phyloP scores from a whole-genome alignment of 768 basidiomycete species.

The Phlebiopsis gigantea region DNA sequence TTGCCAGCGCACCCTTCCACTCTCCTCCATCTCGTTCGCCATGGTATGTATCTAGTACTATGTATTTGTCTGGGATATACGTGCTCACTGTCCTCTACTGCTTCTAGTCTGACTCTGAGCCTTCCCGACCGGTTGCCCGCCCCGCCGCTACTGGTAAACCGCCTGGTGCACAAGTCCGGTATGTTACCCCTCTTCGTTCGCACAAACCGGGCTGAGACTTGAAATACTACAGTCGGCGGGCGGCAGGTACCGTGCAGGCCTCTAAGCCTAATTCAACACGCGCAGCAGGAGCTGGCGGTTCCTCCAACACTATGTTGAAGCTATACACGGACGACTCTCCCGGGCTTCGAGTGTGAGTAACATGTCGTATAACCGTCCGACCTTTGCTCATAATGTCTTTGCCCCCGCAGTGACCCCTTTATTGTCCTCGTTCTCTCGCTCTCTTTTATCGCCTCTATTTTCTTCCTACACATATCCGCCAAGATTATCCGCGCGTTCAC shows the following conservation, averaged over 20 bases:
- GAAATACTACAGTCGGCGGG: constrained; percentile 53
- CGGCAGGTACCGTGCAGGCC: constrained; percentile 50
- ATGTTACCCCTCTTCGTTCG: constrained; percentile 20
- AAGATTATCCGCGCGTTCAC: constrained; percentile 90
- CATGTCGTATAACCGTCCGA: constrained; percentile 1
- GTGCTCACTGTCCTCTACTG: neutral
- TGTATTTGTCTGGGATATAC: neutral
- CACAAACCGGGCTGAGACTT: neutral
- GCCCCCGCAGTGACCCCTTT: constrained; percentile 75
- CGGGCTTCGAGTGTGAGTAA: constrained; percentile 90
- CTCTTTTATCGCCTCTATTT: constrained; percentile 95
- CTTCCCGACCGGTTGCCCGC: constrained; percentile 35
- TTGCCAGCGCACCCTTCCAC: constrained; percentile 24
- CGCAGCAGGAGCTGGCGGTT: constrained; percentile 93
- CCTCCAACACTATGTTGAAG: constrained; percentile 97
- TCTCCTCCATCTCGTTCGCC: constrained; percentile 11
- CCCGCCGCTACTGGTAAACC: constrained; percentile 49
- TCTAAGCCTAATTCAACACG: constrained; percentile 81
- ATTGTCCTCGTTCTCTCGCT: constrained; percentile 94
- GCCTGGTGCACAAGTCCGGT: constrained; percentile 81
- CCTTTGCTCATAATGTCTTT: neutral
- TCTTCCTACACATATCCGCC: constrained; percentile 97
- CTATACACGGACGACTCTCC: constrained; percentile 98
- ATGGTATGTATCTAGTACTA: constrained; percentile 28
- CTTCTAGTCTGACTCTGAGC: constrained; percentile 75